Percentiles rank a stretch among this genome's conserved stretches.
Evolutionary conservation across 768 basidiomycete species (phyloP).

Genomic region (Pulveroboletus sp.): DNA sequence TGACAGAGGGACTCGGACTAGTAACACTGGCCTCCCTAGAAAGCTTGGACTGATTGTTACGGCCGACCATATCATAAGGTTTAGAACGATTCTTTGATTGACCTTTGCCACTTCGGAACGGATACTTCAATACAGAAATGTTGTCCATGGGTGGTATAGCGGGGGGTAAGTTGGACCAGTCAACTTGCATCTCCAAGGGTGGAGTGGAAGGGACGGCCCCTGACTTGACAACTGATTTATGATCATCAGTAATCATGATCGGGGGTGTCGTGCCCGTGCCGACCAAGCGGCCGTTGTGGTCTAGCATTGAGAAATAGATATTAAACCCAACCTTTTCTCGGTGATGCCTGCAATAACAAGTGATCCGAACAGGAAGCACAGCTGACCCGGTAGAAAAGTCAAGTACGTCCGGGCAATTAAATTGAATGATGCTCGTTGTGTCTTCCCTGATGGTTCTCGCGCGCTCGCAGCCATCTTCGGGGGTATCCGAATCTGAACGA

Average conservation of each 20-base stretch:
- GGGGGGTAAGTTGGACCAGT: constrained; percentile 44
- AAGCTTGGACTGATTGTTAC: constrained; percentile 37
- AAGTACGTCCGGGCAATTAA: constrained; percentile 88
- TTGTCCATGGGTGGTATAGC: constrained; percentile 25
- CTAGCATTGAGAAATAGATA: constrained; percentile 82
- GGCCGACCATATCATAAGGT: constrained; percentile 52
- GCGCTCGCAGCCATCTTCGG: constrained; percentile 50
- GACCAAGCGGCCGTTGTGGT: constrained; percentile 72
- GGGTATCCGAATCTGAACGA: constrained; percentile 69
- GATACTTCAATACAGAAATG: constrained; percentile 46
- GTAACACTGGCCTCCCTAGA: constrained; percentile 54
- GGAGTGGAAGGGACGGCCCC: constrained; percentile 28
- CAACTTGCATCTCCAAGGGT: constrained; percentile 38
- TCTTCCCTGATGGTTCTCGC: constrained; percentile 49
- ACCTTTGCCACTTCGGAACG: constrained; percentile 40
- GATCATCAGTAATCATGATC: constrained; percentile 99
- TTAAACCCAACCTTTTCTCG: constrained; percentile 95
- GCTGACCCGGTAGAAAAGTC: constrained; percentile 86
- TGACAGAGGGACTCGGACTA: constrained; percentile 45
- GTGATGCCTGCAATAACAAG: constrained; percentile 98
- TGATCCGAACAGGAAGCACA: constrained; percentile 89
- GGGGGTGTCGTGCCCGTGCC: constrained; percentile 80
- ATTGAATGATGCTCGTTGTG: constrained; percentile 84
- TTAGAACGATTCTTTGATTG: constrained; percentile 57
- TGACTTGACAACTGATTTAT: constrained; percentile 65